These are phyloP conservation scores for Erodium texanum DNA, from an alignment of 441 rosid species.

Conservation along the genomic window DNA sequence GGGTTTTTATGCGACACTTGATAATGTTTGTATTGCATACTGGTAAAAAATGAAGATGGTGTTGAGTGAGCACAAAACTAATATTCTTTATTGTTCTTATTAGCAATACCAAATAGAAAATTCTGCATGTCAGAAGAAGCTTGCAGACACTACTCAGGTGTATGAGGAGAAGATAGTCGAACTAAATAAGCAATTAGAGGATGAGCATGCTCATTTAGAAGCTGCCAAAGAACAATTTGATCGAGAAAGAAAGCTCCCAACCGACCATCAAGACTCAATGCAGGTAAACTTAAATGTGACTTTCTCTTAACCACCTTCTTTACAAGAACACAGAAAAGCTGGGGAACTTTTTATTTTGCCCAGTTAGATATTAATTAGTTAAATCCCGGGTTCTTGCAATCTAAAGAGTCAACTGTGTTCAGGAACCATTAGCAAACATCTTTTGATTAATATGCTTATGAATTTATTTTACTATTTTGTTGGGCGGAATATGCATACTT, in stretches of 20 bases:
- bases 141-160: slow-evolving; percentile 53
- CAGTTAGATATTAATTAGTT: neutral
- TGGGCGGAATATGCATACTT: neutral
- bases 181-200: slow-evolving; percentile 49
- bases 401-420: neutral
- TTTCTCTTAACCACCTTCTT: neutral
- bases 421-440: neutral
- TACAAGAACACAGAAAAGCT: neutral
- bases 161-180: slow-evolving; percentile 63
- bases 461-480: neutral
- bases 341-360: neutral
- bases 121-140: slow-evolving; percentile 57
- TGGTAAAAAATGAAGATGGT: neutral
- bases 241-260: slow-evolving; percentile 35
- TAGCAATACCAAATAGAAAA: slow-evolving; percentile 55
- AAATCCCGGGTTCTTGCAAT: neutral
- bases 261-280: slow-evolving; percentile 41
- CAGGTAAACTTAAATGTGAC: slow-evolving; percentile 38
- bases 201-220: slow-evolving; percentile 39
- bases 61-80: slow-evolving; percentile 2
- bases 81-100: slow-evolving; percentile 17
- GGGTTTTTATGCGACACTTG: neutral
- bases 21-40: neutral
- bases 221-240: slow-evolving; percentile 46
- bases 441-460: neutral